phyloP scores from a whole-genome alignment of 805 yeast genomes.

The Spathaspora girioi region DNA sequence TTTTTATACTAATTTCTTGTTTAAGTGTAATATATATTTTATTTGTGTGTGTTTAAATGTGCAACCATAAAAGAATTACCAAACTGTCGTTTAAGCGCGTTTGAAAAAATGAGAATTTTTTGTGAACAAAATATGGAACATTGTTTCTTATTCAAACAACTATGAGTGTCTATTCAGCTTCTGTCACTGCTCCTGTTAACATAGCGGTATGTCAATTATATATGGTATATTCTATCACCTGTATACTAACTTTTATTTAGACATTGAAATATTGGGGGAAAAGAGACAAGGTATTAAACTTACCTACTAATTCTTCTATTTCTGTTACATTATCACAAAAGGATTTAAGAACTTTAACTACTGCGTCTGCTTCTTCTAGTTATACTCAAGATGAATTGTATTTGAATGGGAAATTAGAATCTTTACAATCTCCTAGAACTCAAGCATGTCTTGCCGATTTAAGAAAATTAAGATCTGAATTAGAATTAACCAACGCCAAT shows the following conservation, averaged over 20 bases:
- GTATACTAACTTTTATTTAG: slow-evolving; percentile 24
- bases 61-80: not conserved
- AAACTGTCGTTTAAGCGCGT: not conserved
- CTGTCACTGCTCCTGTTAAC: slow-evolving; percentile 95
- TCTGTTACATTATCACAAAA: slow-evolving; percentile 91
- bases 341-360: slow-evolving; percentile 87
- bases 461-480: slow-evolving; percentile 57
- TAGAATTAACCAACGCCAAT: slow-evolving; percentile 53
- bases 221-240: not conserved
- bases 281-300: slow-evolving; percentile 79
- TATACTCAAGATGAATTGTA: slow-evolving; percentile 68
- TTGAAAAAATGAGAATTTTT: not conserved
- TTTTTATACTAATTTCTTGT: not conserved
- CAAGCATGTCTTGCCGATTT: slow-evolving; percentile 75
- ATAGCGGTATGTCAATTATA: slow-evolving; percentile 68
- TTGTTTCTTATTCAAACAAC: not conserved
- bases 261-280: slow-evolving; percentile 99
- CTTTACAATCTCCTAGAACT: slow-evolving; percentile 59
- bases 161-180: slow-evolving; percentile 63
- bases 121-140: not conserved
- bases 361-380: slow-evolving; percentile 65
- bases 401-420: slow-evolving; percentile 82
- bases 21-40: not conserved
- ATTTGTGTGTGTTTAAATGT: not conserved
- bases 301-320: slow-evolving; percentile 95